Evolutionary conservation across 1,284 basidiomycete genomes (phyloP).

Genomic region (Caloboletus inedulis): DNA sequence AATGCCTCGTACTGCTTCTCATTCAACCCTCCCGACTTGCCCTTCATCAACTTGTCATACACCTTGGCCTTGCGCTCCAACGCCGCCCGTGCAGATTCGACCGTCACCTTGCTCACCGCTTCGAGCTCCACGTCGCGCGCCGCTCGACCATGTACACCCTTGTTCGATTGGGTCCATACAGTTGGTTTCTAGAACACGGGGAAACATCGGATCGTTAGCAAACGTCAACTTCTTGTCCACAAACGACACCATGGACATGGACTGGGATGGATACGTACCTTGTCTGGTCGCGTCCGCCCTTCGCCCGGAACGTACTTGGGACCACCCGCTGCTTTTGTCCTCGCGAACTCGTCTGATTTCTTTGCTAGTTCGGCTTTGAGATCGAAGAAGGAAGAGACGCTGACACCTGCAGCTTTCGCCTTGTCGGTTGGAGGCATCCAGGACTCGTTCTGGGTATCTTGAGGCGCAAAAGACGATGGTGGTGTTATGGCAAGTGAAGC

Average conservation of each 20-base stretch:
- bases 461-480: not conserved
- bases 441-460: constrained; percentile 9
- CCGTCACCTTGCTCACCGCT: constrained; percentile 58
- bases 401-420: constrained; percentile 65
- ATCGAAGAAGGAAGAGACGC: constrained; percentile 70
- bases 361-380: constrained; percentile 71
- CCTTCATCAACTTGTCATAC: constrained; percentile 78
- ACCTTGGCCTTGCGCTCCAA: constrained; percentile 79
- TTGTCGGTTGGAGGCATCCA: constrained; percentile 44
- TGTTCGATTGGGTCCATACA: constrained; percentile 68
- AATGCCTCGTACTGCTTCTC: constrained; percentile 75
- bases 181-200: constrained; percentile 57
- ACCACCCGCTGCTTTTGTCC: constrained; percentile 57
- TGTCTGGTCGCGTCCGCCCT: constrained; percentile 54
- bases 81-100: constrained; percentile 63
- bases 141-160: constrained; percentile 61
- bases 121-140: constrained; percentile 66
- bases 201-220: not conserved
- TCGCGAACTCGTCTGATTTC: constrained; percentile 59
- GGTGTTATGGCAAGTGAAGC: not conserved
- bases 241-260: not conserved
- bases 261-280: constrained; percentile 39
- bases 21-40: constrained; percentile 75
- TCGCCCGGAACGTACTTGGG: constrained; percentile 50
- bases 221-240: not conserved